Percentiles rank a stretch among this genome's conserved stretches.
Evolutionary conservation across 2,329 filamentous ascomycete species (phyloP).

Genomic region (Penicillium sp.): DNA sequence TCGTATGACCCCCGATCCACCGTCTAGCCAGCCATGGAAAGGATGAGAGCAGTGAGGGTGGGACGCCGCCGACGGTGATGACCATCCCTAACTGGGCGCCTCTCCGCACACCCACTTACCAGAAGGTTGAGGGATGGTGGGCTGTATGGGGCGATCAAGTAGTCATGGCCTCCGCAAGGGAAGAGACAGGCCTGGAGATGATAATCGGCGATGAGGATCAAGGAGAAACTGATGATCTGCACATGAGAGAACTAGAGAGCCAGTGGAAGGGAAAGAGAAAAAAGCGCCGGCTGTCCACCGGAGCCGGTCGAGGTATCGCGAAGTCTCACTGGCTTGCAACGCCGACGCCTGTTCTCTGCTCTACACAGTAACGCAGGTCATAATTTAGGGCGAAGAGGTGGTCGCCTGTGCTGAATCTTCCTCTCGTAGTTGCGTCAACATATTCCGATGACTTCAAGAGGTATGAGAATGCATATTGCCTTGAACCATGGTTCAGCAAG

Average conservation of each 20-base stretch:
- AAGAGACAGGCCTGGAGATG: background rate
- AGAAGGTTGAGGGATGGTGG: background rate
- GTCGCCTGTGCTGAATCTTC: too few relatives aligned
- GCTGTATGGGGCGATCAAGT: slow-evolving; percentile 2
- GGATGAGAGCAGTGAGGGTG: slow-evolving; percentile 20
- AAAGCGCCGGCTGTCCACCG: slow-evolving; percentile 8
- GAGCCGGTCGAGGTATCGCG: slow-evolving; percentile 13
- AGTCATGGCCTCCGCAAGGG: slow-evolving; percentile 11
- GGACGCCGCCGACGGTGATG: slow-evolving; percentile 24
- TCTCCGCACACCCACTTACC: slow-evolving; percentile 15
- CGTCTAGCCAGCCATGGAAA: slow-evolving; percentile 17
- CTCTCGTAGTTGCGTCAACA: too few relatives aligned
- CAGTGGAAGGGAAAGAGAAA: background rate
- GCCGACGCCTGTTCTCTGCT: slow-evolving; percentile 19
- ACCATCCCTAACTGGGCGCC: slow-evolving; percentile 27
- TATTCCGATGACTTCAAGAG: slow-evolving; percentile 1
- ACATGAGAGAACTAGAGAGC: background rate
- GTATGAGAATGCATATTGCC: too few relatives aligned
- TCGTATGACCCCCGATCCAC: slow-evolving; percentile 19
- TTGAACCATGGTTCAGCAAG: too few relatives aligned
- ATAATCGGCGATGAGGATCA: too few relatives aligned
- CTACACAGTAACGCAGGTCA: slow-evolving; percentile 15
- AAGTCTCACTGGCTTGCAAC: slow-evolving; percentile 21
- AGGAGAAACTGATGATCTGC: too few relatives aligned
- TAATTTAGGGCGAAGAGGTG: background rate